Conservation (phyloP, 371 early-diverging fungal genomes). For the Mycotypha africana region DNA sequence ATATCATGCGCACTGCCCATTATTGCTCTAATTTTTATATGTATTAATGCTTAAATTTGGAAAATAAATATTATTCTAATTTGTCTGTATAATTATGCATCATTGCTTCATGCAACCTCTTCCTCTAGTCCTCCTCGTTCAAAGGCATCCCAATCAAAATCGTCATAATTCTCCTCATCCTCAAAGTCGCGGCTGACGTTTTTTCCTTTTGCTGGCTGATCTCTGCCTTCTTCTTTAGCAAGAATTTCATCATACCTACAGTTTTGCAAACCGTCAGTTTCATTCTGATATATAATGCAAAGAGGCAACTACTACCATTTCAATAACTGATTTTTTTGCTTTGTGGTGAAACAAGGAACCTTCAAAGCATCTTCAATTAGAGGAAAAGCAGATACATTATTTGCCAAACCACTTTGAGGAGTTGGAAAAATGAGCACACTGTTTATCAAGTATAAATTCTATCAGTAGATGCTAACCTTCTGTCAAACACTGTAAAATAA, state of each 20-base stretch:
- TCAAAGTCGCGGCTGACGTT: conserved; percentile 5
- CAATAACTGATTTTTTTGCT: conserved; percentile 28
- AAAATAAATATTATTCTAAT: too few species aligned
- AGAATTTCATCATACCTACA: conserved; percentile 32
- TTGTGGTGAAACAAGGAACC: conserved; percentile 37
- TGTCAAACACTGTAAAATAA: conserved; percentile 32
- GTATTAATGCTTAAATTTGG: too few species aligned
- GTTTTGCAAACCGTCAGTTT: background rate
- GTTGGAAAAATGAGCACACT: too few species aligned
- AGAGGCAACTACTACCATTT: conserved; percentile 18
- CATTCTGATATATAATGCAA: too few species aligned
- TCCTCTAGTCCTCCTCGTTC: conserved; percentile 14
- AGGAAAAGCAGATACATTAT: conserved; percentile 17
- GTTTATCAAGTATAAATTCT: background rate
- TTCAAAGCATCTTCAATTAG: conserved; percentile 36
- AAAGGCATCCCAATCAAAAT: conserved; percentile 40
- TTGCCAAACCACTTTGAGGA: conserved; percentile 9
- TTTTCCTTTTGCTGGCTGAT: background rate
- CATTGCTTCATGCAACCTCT: too few species aligned
- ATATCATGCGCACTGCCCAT: too few species aligned
- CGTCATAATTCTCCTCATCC: conserved; percentile 26
- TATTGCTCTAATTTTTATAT: too few species aligned
- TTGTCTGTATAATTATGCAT: too few species aligned
- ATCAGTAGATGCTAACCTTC: conserved; percentile 14
- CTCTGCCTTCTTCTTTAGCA: conserved; percentile 19